Base-by-base conservation (phyloP, 352 stramenopile genomes). In the Blastocystis sp. region DNA sequence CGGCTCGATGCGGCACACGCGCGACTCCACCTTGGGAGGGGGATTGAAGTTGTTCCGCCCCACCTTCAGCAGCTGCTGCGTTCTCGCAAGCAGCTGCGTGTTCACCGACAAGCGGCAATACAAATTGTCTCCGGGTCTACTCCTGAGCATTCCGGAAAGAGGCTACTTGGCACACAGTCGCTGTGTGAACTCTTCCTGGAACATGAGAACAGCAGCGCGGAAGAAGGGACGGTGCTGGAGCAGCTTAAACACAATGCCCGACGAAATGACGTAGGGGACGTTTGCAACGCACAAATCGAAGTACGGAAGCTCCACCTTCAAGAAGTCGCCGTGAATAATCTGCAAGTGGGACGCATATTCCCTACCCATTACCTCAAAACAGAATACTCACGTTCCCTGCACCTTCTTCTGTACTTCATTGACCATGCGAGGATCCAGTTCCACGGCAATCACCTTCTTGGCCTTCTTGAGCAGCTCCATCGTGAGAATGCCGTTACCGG, bases 251-350 rank as follows among this genome's bases (percentile, higher is more conserved):
- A 99, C 95, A 62, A 99, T 94, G 17, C 94, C 94, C 45, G 95
- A 98, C 61, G 96, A 99, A 87, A 99, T 99, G 91, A 94, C 95
- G 91, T 99, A 99, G 52, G 97, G 97, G 60, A 99, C 92, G 90
- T 99, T 99, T 69, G 97, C 97, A 89, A 99, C 96, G 82, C 96
- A 98, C 10, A 99, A 94, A 91, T 99, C 96, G 89, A 99, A 99
- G 91, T 98, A 99, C 42, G 97, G 97, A 87, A 99, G 93, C 68
- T 98, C 94, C n/a, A 97, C 95, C 89, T 98, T 98, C 90, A 99
- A 97, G 42, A 98, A 96, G 91, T 99, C 97, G 11, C 96, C 97
- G 89, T 99, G 96, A 89, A 99, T 98, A 40, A 99, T 95, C 91
- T 98, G 93, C 70, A 99, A 91, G 91, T 98, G 96, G 66, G 94